Base-by-base conservation (phyloP, 2,329 filamentous ascomycete genomes). In the Chaetomium strumarium region DNA sequence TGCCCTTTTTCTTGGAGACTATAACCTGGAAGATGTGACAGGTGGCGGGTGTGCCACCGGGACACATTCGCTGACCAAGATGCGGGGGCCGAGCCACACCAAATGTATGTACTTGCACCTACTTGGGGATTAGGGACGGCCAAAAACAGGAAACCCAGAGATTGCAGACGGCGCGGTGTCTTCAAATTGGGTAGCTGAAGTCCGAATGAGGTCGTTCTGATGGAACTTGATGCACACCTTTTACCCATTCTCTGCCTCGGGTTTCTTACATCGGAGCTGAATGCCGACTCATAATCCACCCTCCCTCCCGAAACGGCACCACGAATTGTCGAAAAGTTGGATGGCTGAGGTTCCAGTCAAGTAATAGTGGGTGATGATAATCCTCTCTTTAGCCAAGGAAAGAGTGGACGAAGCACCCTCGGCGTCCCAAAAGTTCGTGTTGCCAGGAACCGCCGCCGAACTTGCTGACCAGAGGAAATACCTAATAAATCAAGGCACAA, bases 401-500 rank as follows among this genome's bases (percentile, higher is more conserved):
- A 31, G 16, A 37, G 36, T 38, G 14, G 16, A 39, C 20, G 41
- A 44, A 19, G 6, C 16, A 30, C 37, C 42, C 14, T 3, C n/a
- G n/a, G n/a, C n/a, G n/a, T n/a, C n/a, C n/a, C n/a, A n/a, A n/a
- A 38, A 4, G 13, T 3, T 37, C 14, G 7, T 37, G 34, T 14
- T 34, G 33, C 33, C 33, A 4, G 33, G 12, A 14, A 5, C 33
- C n/a, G n/a, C n/a, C n/a, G n/a, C n/a, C 14, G 33, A 34, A 34
- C 33, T 12, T 34, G 33, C 11, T 34, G 11, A 34, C 11, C 34
- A 36, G n/a, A n/a, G n/a, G n/a, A n/a, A n/a, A n/a, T n/a, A n/a
- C n/a, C n/a, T n/a, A n/a, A n/a, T n/a, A 46, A 37, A 50, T 3
- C n/a, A 50, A 53, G 36, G 17, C 45, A 12, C 33, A 46, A 33